Evolutionary conservation across 495 filamentous ascomycete species (phyloP), one percentile per base, ranked within the genome.

Genomic region (Neurospora sp.): DNA sequence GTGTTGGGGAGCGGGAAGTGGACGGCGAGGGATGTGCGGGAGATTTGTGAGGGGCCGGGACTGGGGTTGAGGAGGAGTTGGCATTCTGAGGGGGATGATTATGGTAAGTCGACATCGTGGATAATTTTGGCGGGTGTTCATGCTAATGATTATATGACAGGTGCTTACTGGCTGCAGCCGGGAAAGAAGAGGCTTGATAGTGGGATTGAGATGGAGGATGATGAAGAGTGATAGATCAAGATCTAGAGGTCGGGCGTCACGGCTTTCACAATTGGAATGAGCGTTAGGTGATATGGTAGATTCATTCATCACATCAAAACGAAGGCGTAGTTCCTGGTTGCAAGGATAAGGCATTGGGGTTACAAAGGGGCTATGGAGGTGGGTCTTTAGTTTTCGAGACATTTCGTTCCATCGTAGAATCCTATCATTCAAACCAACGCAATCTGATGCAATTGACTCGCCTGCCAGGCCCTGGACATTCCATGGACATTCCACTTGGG

Each of bases 1-100:
- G 21, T 74, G 5, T n/a, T 76, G 17, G 62, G 70, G 4, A 76
- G 72, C 38, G 74, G 74, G 10, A 76, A 76, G 70, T 76, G 74
- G 74, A 42, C 74, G 4, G 40, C 39, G 70, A 36, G 36, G 5
- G 72, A 73, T 17, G 21, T 76, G 4, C 19, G 9, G 17, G 11
- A 2, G 2, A 66, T 76, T 11, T 40, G 38, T 17, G 36, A 62
- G 38, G 21, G 36, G 39, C 31, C 72, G 21, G 74, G 74, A 17
- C 70, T 76, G 21, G 19, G 43, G 19, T 28, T 76, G 15, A 31
- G 38, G 21, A 69, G 39, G 36, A 69, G 19, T 17, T 74, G 74
- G 74, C 39, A 59, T 24, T 42, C 70, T 21, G 24, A 40, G 9
- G 74, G 72, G 59, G 28, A 74, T 40, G 59, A 76, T 19, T 76